These are phyloP conservation scores for Collybiopsis luxurians DNA, from an alignment of 768 basidiomycete genomes.

Conservation along the genomic window DNA sequence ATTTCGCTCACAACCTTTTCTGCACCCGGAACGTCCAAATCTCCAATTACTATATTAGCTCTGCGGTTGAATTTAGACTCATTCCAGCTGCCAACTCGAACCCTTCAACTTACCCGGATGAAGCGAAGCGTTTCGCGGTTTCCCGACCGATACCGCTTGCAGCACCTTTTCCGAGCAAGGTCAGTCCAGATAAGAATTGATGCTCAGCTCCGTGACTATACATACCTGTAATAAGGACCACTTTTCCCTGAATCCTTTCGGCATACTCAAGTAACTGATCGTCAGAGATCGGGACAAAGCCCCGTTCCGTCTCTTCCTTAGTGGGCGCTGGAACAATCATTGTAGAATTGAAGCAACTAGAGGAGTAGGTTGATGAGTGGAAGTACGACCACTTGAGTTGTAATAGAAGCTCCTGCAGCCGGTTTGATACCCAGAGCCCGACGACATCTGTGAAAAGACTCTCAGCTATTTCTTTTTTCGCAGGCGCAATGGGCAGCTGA, in stretches of 20 bases:
- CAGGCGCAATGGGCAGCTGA: too few relatives aligned
- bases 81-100: neutral
- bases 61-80: conserved; percentile 15
- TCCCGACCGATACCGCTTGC: conserved; percentile 23
- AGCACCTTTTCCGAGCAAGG: neutral
- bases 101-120: neutral
- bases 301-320: neutral
- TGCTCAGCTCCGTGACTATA: neutral
- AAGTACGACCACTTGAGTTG: too few relatives aligned
- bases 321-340: too few relatives aligned
- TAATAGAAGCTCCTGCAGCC: too few relatives aligned
- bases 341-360: too few relatives aligned
- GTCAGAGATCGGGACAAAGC: conserved; percentile 13
- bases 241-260: conserved; percentile 15
- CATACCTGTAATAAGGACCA: conserved; percentile 24
- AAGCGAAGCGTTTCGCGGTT: conserved; percentile 21
- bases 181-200: neutral
- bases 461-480: too few relatives aligned
- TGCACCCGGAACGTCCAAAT: conserved; percentile 21
- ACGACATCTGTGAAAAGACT: too few relatives aligned
- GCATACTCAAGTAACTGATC: conserved; percentile 17
- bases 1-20: conserved; percentile 15
- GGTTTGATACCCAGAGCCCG: too few relatives aligned
- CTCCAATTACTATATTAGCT: conserved; percentile 27
- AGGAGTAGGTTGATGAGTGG: too few relatives aligned